Percentiles rank a stretch among this genome's conserved stretches.
Evolutionary conservation across 306 rosid species (phyloP).

Genomic region (Leucaena leucocephala): DNA sequence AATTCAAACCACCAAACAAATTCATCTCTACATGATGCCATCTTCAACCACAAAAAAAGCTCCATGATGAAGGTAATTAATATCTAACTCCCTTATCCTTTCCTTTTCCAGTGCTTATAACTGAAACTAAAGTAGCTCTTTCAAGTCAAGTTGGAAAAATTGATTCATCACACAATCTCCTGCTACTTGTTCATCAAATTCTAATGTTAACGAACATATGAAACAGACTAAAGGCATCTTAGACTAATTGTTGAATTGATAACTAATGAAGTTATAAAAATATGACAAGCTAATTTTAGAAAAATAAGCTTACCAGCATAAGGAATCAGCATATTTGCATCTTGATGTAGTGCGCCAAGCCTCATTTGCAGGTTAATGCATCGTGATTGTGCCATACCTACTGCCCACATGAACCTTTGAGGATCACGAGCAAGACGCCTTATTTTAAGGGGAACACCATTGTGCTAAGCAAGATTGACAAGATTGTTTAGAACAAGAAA

Average conservation of each 20-base stretch:
- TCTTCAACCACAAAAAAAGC: background rate
- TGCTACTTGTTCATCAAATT: slow-evolving; percentile 21
- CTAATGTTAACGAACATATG: background rate
- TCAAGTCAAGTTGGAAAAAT: background rate
- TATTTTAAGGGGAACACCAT: slow-evolving; percentile 78
- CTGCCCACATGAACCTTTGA: slow-evolving; percentile 88
- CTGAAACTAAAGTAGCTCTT: background rate
- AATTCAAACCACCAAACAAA: background rate
- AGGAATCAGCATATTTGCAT: slow-evolving; percentile 84
- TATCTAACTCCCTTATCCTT: background rate
- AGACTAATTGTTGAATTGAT: slow-evolving; percentile 10
- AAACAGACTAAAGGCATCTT: slow-evolving; percentile 7
- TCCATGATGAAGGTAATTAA: background rate
- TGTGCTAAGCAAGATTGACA: slow-evolving; percentile 61
- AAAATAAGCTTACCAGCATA: slow-evolving; percentile 70
- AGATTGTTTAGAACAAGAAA: slow-evolving; percentile 28
- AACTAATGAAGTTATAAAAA: background rate
- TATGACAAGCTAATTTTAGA: slow-evolving; percentile 13
- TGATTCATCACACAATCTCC: slow-evolving; percentile 17
- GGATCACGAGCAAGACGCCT: slow-evolving; percentile 85
- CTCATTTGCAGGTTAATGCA: slow-evolving; percentile 79
- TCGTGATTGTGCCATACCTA: slow-evolving; percentile 86
- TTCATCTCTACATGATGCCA: background rate
- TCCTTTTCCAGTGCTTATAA: background rate
- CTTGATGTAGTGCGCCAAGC: slow-evolving; percentile 79